A percentile compares a stretch with the other conserved stretches of the same genome.
Conservation (phyloP, 1,284 basidiomycete species). For the Pyrrhoderma lamaoense region DNA sequence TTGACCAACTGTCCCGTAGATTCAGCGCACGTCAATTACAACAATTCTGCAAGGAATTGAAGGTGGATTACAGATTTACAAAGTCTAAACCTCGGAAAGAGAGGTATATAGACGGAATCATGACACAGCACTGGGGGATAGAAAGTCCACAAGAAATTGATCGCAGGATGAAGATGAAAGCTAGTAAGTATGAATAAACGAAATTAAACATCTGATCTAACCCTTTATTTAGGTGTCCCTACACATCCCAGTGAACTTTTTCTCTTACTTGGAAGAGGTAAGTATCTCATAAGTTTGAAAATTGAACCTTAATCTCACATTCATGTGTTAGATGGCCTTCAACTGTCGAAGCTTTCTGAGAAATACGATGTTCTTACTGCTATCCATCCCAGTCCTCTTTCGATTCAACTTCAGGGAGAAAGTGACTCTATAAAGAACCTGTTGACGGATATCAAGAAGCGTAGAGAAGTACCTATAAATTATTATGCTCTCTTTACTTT, state of each 20-base stretch:
- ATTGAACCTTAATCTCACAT: too few relatives aligned
- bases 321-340: conserved; percentile 63
- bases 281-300: conserved; percentile 16
- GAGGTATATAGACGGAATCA: conserved; percentile 47
- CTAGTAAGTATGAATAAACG: too few relatives aligned
- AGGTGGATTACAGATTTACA: conserved; percentile 30
- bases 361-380: conserved; percentile 56
- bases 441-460: conserved; percentile 34
- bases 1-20: conserved; percentile 48
- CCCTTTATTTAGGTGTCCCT: conserved; percentile 18
- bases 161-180: neutral
- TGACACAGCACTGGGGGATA: conserved; percentile 63
- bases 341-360: conserved; percentile 50
- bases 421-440: conserved; percentile 40
- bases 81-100: conserved; percentile 34
- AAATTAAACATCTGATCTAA: too few relatives aligned
- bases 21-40: conserved; percentile 58
- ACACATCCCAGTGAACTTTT: conserved; percentile 57
- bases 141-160: conserved; percentile 48
- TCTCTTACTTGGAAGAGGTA: conserved; percentile 65
- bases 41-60: conserved; percentile 43
- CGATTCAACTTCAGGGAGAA: conserved; percentile 52
- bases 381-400: conserved; percentile 46
- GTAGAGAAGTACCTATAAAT: conserved; percentile 46
- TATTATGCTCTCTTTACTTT: neutral